Evolutionary conservation across 2,329 filamentous ascomycete genomes (phyloP).

Genomic region (Aspergillus hiratsukae): DNA sequence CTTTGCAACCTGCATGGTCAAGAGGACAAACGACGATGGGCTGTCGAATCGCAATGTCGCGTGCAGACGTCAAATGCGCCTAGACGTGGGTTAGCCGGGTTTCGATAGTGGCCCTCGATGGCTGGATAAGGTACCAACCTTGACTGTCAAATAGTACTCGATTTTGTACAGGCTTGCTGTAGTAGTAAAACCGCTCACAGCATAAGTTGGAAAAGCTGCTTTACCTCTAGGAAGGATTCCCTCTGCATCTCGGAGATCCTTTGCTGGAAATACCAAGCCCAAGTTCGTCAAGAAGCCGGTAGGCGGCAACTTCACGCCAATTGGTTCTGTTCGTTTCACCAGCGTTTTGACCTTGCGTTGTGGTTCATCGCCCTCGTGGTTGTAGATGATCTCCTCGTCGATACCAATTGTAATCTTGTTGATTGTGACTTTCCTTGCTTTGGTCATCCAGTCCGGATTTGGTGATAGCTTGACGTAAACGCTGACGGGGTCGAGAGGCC

Average conservation of each 20-base stretch:
- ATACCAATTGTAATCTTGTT: slow-evolving; percentile 90
- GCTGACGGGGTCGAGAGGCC: slow-evolving; percentile 87
- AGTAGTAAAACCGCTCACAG: slow-evolving; percentile 87
- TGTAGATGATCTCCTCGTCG: slow-evolving; percentile 98
- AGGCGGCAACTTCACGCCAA: slow-evolving; percentile 82
- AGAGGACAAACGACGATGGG: slow-evolving; percentile 94
- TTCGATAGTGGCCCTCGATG: not conserved
- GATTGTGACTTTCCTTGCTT: slow-evolving; percentile 87
- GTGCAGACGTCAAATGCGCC: slow-evolving; percentile 82
- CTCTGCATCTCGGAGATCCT: slow-evolving; percentile 80
- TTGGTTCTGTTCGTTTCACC: slow-evolving; percentile 73
- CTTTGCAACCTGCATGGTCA: slow-evolving; percentile 92
- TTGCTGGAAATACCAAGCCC: slow-evolving; percentile 83
- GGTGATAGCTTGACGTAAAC: slow-evolving; percentile 93
- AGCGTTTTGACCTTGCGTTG: slow-evolving; percentile 84
- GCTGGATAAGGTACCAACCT: slow-evolving; percentile 52
- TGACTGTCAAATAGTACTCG: slow-evolving; percentile 91
- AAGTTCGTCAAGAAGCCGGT: slow-evolving; percentile 90
- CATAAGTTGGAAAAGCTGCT: slow-evolving; percentile 82
- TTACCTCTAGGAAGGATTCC: slow-evolving; percentile 82
- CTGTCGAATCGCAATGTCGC: slow-evolving; percentile 83
- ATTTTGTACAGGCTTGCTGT: slow-evolving; percentile 95
- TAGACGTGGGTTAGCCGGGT: slow-evolving; percentile 36
- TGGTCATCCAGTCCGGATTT: slow-evolving; percentile 85
- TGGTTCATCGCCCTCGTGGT: slow-evolving; percentile 93